These are phyloP conservation scores for Ogataea nonfermentans DNA, from an alignment of 805 yeast genomes.

Conservation along the genomic window DNA sequence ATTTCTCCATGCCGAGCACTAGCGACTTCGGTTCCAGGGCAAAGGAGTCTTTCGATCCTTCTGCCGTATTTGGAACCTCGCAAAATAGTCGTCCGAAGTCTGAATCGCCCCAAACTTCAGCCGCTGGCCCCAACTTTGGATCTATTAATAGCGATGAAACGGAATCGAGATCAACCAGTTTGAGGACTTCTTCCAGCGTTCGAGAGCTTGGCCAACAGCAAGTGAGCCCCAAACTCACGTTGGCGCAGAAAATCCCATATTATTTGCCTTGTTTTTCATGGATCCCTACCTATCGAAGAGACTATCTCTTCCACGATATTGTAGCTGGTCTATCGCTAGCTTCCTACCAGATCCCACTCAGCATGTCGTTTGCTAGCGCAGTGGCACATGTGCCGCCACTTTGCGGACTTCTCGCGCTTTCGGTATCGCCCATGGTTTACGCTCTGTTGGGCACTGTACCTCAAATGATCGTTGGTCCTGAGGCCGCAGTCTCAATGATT, in stretches of 20 bases:
- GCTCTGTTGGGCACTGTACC: constrained; percentile 83
- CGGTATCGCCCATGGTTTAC: constrained; percentile 76
- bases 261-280: constrained; percentile 68
- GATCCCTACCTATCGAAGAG: constrained; percentile 50
- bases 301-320: constrained; percentile 54
- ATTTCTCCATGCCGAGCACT: constrained; percentile 7
- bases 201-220: background rate
- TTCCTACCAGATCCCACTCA: constrained; percentile 86
- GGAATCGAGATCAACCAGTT: background rate
- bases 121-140: background rate
- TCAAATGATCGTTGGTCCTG: constrained; percentile 88
- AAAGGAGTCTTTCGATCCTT: constrained; percentile 1
- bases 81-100: background rate
- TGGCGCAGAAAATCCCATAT: constrained; percentile 45
- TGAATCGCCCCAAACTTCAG: background rate
- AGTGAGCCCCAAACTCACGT: constrained; percentile 2
- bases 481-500: constrained; percentile 80
- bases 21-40: constrained; percentile 2
- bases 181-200: background rate
- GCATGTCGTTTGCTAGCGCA: constrained; percentile 77
- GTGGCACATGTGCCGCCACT: constrained; percentile 81
- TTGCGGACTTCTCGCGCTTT: constrained; percentile 73
- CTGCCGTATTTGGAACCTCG: background rate
- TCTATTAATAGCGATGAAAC: constrained; percentile 1
- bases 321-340: constrained; percentile 86